These are phyloP conservation scores for Heliamphora exappendiculata DNA, from an alignment of 148 eudicot species.

Conservation along the genomic window DNA sequence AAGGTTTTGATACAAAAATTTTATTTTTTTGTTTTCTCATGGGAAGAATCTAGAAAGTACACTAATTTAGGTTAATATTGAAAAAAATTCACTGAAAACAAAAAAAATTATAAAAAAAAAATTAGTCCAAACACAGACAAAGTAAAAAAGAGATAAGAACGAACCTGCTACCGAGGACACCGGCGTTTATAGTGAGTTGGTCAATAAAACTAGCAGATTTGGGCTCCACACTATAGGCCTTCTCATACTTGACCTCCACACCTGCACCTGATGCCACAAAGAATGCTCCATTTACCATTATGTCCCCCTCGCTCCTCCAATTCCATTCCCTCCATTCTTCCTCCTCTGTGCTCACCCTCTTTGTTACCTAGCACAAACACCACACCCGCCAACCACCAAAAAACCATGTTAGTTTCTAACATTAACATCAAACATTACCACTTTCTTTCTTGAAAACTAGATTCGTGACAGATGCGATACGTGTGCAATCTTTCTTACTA, in stretches of 20 bases:
- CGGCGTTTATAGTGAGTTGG: constrained; percentile 64
- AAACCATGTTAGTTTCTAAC: not conserved
- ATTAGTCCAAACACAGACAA: no score
- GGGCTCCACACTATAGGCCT: constrained; percentile 86
- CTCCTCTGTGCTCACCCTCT: constrained; percentile 55
- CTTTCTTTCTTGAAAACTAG: no score
- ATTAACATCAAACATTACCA: no score
- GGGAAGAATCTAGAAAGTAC: no score
- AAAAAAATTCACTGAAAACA: no score
- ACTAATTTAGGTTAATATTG: no score
- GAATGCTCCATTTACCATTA: constrained; percentile 84
- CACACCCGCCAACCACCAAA: not conserved
- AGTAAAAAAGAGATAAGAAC: not conserved
- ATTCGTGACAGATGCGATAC: no score
- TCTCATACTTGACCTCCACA: constrained; percentile 71
- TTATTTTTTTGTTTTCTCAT: no score
- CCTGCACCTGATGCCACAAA: constrained; percentile 85
- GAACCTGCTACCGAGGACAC: constrained; percentile 83
- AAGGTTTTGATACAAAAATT: no score
- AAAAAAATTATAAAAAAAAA: no score
- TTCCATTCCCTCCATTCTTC: constrained; percentile 84
- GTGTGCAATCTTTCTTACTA: no score
- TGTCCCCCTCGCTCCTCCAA: constrained; percentile 97
- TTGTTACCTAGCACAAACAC: constrained; percentile 74
- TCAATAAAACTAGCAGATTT: constrained; percentile 64